A percentile compares a stretch with the other conserved stretches of the same genome.
Conservation (phyloP, 2,329 filamentous ascomycete species). For the Lasiodiplodia theobromae region DNA sequence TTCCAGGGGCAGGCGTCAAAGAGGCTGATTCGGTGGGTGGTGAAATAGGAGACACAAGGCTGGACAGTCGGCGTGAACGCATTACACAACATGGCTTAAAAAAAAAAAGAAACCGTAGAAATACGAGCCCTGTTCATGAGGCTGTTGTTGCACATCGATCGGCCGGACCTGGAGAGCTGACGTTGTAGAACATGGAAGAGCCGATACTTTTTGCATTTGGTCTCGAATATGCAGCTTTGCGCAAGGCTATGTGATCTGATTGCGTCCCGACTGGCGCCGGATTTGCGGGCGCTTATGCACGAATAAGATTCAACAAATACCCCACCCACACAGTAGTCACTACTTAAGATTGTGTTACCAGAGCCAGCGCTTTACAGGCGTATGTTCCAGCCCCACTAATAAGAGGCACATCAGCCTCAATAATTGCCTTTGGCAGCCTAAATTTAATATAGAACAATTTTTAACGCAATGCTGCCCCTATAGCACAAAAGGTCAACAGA, state of each 20-base stretch:
- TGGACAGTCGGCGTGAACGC: no score
- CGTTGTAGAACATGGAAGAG: no score
- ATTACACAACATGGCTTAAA: no score
- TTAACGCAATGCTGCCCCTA: not conserved
- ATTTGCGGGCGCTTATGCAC: not conserved
- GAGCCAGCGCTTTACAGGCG: not conserved
- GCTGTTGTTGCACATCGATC: no score
- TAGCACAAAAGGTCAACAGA: not conserved
- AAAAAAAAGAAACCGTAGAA: no score
- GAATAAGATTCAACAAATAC: not conserved
- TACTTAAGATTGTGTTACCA: no score
- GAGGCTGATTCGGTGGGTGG: not conserved
- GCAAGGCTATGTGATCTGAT: not conserved
- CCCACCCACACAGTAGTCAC: not conserved
- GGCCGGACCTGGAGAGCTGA: no score
- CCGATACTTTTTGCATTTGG: no score
- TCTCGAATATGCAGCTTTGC: no score
- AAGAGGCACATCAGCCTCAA: not conserved
- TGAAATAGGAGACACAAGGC: not conserved
- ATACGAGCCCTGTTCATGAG: no score
- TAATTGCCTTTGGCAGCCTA: not conserved
- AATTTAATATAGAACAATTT: not conserved
- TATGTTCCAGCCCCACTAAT: no score
- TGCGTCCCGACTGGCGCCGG: no score
- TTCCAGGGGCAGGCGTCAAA: not conserved